Percentiles rank a stretch among this genome's conserved stretches.
phyloP scores from a whole-genome alignment of 371 early-diverging fungal genomes.

The Circinella umbellata region DNA sequence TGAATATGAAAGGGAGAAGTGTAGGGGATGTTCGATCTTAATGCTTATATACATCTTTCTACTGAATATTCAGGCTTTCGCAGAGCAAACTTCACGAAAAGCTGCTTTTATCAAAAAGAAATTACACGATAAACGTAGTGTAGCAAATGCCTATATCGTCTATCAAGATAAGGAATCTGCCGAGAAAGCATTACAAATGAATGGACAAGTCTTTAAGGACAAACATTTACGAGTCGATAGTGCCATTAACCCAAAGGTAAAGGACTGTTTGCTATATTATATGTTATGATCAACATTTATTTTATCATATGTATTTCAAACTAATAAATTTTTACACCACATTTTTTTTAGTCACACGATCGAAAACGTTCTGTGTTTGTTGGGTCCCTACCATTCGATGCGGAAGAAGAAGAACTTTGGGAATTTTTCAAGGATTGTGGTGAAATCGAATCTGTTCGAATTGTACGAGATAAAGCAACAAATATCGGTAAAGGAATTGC shows the following conservation, averaged over 20 bases:
- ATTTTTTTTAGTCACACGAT: constrained; percentile 62
- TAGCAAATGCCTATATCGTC: constrained; percentile 90
- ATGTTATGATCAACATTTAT: no score
- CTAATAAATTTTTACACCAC: not conserved
- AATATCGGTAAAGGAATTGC: constrained; percentile 96
- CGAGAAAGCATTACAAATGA: constrained; percentile 68
- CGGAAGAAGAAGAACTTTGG: constrained; percentile 90
- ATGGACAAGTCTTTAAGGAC: constrained; percentile 82
- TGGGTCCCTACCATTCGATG: constrained; percentile 89
- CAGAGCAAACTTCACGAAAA: constrained; percentile 71
- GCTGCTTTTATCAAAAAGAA: constrained; percentile 77
- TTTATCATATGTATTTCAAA: no score
- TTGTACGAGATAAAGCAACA: constrained; percentile 85
- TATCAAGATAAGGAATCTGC: constrained; percentile 67
- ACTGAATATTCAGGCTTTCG: constrained; percentile 58
- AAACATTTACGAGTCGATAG: constrained; percentile 90
- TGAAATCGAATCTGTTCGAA: constrained; percentile 82
- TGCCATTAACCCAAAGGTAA: constrained; percentile 59
- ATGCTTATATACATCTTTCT: no score
- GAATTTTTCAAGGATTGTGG: constrained; percentile 82
- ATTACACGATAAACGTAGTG: constrained; percentile 81
- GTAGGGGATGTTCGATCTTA: no score
- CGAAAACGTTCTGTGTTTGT: constrained; percentile 88
- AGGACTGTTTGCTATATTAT: not conserved
- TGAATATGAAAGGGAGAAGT: no score